Evolutionary conservation across 73 alveolate species (phyloP), one percentile per base, ranked within the genome.

Genomic region (Stentor roeselii): DNA sequence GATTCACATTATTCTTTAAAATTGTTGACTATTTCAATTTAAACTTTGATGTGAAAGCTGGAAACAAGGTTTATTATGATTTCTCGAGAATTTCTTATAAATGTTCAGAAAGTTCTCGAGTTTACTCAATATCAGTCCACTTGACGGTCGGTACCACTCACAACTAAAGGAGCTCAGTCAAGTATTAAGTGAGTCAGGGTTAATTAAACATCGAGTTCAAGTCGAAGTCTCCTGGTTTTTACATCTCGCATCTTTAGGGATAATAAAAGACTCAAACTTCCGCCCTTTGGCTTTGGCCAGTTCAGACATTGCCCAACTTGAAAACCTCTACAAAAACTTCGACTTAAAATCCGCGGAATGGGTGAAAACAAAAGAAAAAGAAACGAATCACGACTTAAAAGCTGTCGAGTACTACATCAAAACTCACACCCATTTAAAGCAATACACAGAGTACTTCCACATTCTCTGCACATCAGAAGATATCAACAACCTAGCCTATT

Each of bases 381-480:
- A 90, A 34, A 94, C 97, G 3, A 94, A 94, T 84, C 98, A 94
- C 86, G 98, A 94, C 83, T 95, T 95, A 41, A 92, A 95, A 75
- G 96, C 99, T 6, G 91, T 93, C 6, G 99, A 95, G 59, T 95
- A 95, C 87, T 95, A 82, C 91, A 82, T 95, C 60, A 95, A 95
- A 80, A 94, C 91, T 74, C 88, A 93, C 75, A 88, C 92, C 39
- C 95, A 88, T 42, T 60, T 82, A 39, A 89, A 95, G 76, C 59
- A 82, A 59, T 32, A 38, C 39, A 74, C 61, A 78, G 99, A 95
- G 82, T 93, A 83, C 77, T 84, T 95, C 74, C 99, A 95, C 84
- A 90, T 95, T 89, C 78, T 92, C 61, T 95, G 99, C 91, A 95
- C 99, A 35, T 82, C 95, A 61, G 99, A 95, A 85, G 99, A 95